phyloP scores from a whole-genome alignment of 768 basidiomycete genomes.

The Rhodotorula paludigena region DNA sequence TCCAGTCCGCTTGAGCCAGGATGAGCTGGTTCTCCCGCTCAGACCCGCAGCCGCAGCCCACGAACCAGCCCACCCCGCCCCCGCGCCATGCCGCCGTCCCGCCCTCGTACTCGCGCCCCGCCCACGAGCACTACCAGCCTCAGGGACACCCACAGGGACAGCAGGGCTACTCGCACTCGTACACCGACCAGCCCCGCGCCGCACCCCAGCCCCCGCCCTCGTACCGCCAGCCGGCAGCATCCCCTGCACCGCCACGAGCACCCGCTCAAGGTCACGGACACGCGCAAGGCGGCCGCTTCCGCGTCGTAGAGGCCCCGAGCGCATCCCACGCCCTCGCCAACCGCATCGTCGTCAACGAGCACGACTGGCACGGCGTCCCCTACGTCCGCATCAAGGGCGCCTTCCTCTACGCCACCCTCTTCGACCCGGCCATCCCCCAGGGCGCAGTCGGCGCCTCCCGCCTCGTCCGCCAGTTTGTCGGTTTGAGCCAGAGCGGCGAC shows the following conservation, averaged over 20 bases:
- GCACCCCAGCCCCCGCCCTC: neutral
- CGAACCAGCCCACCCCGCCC: neutral
- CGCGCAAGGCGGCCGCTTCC: slow-evolving; percentile 6
- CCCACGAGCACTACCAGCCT: neutral
- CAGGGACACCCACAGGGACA: too few species aligned
- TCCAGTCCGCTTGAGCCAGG: neutral
- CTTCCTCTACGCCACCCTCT: slow-evolving; percentile 68
- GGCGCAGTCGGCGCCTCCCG: slow-evolving; percentile 71
- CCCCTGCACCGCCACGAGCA: neutral
- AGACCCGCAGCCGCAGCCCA: neutral
- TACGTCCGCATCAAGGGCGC: slow-evolving; percentile 71
- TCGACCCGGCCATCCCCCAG: slow-evolving; percentile 57
- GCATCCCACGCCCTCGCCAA: slow-evolving; percentile 61
- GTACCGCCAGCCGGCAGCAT: neutral
- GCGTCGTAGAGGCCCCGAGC: slow-evolving; percentile 38
- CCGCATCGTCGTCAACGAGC: slow-evolving; percentile 70
- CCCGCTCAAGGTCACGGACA: neutral
- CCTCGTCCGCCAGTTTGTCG: slow-evolving; percentile 82
- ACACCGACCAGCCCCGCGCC: neutral
- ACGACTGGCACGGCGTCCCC: slow-evolving; percentile 66
- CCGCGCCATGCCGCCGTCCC: slow-evolving; percentile 4
- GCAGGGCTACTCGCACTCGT: too few species aligned
- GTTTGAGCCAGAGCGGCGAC: slow-evolving; percentile 73
- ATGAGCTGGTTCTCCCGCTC: slow-evolving; percentile 9
- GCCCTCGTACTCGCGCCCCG: neutral